phyloP scores from a whole-genome alignment of 352 stramenopile genomes.

The Pythium pectinolyticum region DNA sequence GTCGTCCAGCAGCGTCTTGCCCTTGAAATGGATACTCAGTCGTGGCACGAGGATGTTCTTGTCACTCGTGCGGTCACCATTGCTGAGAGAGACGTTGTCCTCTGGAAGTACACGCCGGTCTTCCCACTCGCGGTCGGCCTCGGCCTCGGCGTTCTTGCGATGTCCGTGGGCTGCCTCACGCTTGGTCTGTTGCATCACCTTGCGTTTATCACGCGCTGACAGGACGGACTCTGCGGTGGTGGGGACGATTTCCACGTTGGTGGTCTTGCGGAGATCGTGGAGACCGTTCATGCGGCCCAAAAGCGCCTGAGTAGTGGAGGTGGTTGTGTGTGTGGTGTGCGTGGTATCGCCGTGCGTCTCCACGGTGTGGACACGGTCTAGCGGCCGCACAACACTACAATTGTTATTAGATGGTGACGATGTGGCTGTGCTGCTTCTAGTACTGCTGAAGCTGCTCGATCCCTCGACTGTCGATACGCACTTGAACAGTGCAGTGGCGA shows the following conservation, averaged over 20 bases:
- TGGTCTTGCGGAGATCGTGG: conserved; percentile 78
- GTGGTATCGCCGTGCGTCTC: too few relatives aligned
- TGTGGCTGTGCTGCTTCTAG: too few relatives aligned
- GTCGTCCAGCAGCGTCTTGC: conserved; percentile 85
- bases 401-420: too few relatives aligned
- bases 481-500: conserved; percentile 42
- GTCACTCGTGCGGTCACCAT: too few relatives aligned
- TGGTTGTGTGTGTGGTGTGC: too few relatives aligned
- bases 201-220: conserved; percentile 78
- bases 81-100: too few relatives aligned
- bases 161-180: conserved; percentile 64
- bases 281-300: conserved; percentile 87
- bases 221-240: conserved; percentile 70
- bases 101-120: conserved; percentile 74
- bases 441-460: too few relatives aligned
- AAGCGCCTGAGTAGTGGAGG: too few relatives aligned
- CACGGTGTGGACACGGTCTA: conserved; percentile 69
- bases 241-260: conserved; percentile 78
- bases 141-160: conserved; percentile 51
- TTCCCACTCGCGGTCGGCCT: conserved; percentile 79
- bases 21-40: conserved; percentile 89
- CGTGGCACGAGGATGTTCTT: conserved; percentile 88
- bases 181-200: conserved; percentile 76
- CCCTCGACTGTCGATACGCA: too few relatives aligned
- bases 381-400: conserved; percentile 55